Evolutionary conservation across 163 green algal genomes (phyloP), one percentile per base, ranked within the genome.

Genomic region (Scenedesmus sp.): DNA sequence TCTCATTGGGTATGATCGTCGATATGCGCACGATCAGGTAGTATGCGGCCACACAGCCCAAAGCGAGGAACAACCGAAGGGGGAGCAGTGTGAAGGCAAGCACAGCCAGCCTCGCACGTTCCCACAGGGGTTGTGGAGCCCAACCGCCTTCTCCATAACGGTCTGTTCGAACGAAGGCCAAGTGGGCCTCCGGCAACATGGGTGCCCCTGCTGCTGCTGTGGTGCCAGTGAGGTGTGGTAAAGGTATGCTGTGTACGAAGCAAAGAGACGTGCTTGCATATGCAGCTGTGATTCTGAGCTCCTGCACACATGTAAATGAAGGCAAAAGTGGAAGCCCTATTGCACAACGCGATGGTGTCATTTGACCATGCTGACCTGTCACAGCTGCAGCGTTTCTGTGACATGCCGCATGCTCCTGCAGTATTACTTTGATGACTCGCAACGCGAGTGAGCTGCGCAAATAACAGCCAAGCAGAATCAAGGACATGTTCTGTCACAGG

Each of bases 111-210:
- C 94, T 87, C 0, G 94, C 3, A 16, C 94, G 90, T 74, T 97
- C 94, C 34, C 84, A 54, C 2, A 93, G 10, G 0, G 91, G 88
- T 12, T 96, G 88, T 0, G 85, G 92, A 1, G 59, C 86, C 67
- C 91, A 81, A 52, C 96, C 96, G n/a, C 95, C 81, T 16, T 89
- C 82, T 4, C 96, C 96, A 91, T 96, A 97, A 46, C 93, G 74
- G 73, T 97, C 94, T 16, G 90, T 56, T 7, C 95, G 88, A 62
- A 87, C 57, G 56, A 95, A 97, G 8, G 95, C 86, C 62, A 91
- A 79, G 82, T 90, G 94, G 2, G 34, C 34, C 66, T 89, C 64
- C 4, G 70, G 70, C 70, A 79, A 13, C 70, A 79, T 79, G 70
- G 23, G 46, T 46, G 23, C 4, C 70, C 13, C 23, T 79, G 70